Evolutionary conservation across 1,284 basidiomycete genomes (phyloP).

Genomic region (Ceratobasidium theobromae): DNA sequence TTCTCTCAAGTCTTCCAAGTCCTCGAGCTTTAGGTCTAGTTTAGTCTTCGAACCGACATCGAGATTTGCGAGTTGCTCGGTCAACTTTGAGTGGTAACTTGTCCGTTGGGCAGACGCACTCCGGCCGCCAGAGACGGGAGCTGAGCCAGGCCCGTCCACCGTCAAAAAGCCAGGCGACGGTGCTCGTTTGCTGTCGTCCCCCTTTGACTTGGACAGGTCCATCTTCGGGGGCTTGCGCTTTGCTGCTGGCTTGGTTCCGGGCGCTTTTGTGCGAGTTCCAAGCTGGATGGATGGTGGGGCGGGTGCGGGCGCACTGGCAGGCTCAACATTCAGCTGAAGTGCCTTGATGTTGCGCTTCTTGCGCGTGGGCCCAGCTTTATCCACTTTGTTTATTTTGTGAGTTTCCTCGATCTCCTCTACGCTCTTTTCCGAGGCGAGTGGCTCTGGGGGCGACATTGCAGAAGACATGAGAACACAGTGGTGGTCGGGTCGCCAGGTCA

Average conservation of each 20-base stretch:
- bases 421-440: too few species aligned
- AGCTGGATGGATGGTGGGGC: conserved; percentile 43
- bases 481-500: conserved; percentile 16
- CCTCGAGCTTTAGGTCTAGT: conserved; percentile 75
- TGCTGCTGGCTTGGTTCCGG: conserved; percentile 47
- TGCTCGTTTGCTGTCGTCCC: conserved; percentile 44
- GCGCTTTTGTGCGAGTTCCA: conserved; percentile 21
- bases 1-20: conserved; percentile 82
- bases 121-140: conserved; percentile 49
- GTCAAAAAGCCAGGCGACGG: conserved; percentile 44
- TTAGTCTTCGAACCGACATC: conserved; percentile 71
- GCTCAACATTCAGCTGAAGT: conserved; percentile 60
- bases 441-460: conserved; percentile 4
- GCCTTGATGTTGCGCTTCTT: conserved; percentile 82
- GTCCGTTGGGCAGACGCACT: conserved; percentile 37
- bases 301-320: conserved; percentile 42
- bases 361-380: conserved; percentile 52
- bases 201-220: conserved; percentile 49
- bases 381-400: conserved; percentile 37
- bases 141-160: conserved; percentile 44
- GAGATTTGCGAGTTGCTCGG: conserved; percentile 71
- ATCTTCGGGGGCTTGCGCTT: conserved; percentile 60
- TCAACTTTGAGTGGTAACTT: conserved; percentile 70
- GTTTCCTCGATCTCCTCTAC: too few species aligned
- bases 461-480: not conserved